Evolutionary conservation across 2,329 filamentous ascomycete species (phyloP).

Genomic region (Alternaria sp.): DNA sequence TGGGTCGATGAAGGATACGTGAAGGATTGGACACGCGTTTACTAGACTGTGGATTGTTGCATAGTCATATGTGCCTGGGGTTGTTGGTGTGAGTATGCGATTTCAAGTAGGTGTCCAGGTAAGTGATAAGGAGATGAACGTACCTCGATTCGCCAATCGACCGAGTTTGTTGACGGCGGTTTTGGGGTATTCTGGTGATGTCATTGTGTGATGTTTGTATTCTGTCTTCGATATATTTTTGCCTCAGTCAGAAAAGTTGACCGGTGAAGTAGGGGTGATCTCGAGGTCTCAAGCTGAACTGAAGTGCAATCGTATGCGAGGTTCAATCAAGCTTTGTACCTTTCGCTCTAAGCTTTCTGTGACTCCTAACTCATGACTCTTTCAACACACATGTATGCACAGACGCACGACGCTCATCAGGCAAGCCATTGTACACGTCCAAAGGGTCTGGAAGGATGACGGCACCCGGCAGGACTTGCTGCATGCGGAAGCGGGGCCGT

Average conservation of each 20-base stretch:
- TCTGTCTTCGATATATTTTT: too few relatives aligned
- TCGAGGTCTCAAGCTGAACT: too few relatives aligned
- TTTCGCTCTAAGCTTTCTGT: not conserved
- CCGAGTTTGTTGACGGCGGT: constrained; percentile 38
- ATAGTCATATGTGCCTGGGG: constrained; percentile 42
- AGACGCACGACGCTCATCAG: not conserved
- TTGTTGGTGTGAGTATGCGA: not conserved
- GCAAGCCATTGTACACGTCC: not conserved
- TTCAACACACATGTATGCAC: not conserved
- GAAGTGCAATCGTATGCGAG: not conserved
- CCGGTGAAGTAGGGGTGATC: too few relatives aligned
- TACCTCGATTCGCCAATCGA: constrained; percentile 37
- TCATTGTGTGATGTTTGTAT: not conserved
- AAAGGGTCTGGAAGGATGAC: not conserved
- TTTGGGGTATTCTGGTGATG: constrained; percentile 28
- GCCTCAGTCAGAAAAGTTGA: too few relatives aligned
- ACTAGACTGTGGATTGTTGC: constrained; percentile 43
- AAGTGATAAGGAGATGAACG: not conserved
- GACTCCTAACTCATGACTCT: not conserved
- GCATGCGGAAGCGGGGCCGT: constrained; percentile 5
- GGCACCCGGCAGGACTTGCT: constrained; percentile 6
- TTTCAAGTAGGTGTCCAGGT: not conserved
- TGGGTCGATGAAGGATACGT: constrained; percentile 45
- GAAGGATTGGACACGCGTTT: constrained; percentile 40
- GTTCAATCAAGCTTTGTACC: not conserved